Base-by-base conservation (phyloP, 768 basidiomycete species). In the Suillus ampliporus region DNA sequence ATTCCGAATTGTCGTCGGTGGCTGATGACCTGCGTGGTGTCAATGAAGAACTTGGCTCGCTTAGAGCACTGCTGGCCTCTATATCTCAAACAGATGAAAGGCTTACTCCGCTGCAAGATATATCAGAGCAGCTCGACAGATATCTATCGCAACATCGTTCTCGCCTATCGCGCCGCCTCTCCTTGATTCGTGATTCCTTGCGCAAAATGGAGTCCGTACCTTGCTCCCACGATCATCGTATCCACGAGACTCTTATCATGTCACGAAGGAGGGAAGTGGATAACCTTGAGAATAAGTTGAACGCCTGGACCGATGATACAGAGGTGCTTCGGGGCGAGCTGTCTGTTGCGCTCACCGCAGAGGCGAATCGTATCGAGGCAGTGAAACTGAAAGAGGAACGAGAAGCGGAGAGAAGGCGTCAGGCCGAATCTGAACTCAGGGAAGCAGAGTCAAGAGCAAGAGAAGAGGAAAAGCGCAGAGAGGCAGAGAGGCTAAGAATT, bases 151-250 rank as follows among this genome's bases (percentile, higher is more conserved):
- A 70, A 4, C 73, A 79, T 68, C 76, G 78, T 67, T 65, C 74
- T 60, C 69, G 72, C 35, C 77, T 86, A 64, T 73, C 79, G 14
- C 78, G 80, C 26, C 84, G 84, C 0, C 75, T 90, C 47, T 82
- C 85, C 19, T 77, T 81, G 7, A 79, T 88, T 48, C 86, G 83
- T 21, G 83, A 86, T 48, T 72, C 84, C 3, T 76, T 92, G 21
- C 80, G 80, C 21, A 76, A 74, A 26, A 86, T 94, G 79, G 85
- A 88, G n/a, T 67, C 77, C 37, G 64, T 73, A 10, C 80, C 85
- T 38, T 75, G 77, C 48, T 71, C 76, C 2, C 73, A 77, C 35
- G 85, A 87, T 57, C 59, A 76, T 19, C 69, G 78, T 46, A 74
- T 82, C n/a, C 80, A 82, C 47, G 82, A 87, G 52, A 69, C 71